Evolutionary conservation across 352 stramenopile genomes (phyloP).

Genomic region (Elongisporangium prolatum): DNA sequence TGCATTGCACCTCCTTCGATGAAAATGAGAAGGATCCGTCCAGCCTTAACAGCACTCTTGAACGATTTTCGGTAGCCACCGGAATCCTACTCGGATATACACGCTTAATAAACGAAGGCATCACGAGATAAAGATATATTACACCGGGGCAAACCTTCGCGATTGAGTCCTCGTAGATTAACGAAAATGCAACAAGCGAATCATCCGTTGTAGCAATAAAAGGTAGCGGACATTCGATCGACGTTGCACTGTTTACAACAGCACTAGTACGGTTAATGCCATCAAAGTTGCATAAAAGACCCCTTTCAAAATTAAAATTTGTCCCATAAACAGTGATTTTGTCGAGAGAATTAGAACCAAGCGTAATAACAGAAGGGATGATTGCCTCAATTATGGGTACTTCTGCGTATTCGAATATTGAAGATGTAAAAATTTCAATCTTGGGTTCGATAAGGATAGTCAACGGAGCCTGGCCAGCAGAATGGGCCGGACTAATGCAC

Average conservation of each 20-base stretch:
- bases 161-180: neutral
- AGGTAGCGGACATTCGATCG: constrained; percentile 23
- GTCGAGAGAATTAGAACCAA: constrained; percentile 12
- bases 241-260: constrained; percentile 8
- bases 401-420: constrained; percentile 19
- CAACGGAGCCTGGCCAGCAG: constrained; percentile 9
- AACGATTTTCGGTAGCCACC: neutral
- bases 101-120: constrained; percentile 1
- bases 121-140: constrained; percentile 7
- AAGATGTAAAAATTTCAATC: constrained; percentile 8
- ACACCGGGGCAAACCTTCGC: neutral
- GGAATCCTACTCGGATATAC: constrained; percentile 4
- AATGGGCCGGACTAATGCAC: constrained; percentile 16
- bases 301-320: constrained; percentile 13
- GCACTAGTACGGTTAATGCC: constrained; percentile 7
- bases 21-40: constrained; percentile 23
- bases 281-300: constrained; percentile 19
- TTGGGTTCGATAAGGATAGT: constrained; percentile 8
- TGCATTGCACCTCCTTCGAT: constrained; percentile 14
- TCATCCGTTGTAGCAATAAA: constrained; percentile 11
- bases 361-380: constrained; percentile 22
- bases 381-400: constrained; percentile 11
- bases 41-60: constrained; percentile 15
- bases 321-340: constrained; percentile 17
- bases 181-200: constrained; percentile 4